These are phyloP conservation scores for Podaxis mareebaensis DNA, from an alignment of 768 basidiomycete genomes.

Conservation along the genomic window DNA sequence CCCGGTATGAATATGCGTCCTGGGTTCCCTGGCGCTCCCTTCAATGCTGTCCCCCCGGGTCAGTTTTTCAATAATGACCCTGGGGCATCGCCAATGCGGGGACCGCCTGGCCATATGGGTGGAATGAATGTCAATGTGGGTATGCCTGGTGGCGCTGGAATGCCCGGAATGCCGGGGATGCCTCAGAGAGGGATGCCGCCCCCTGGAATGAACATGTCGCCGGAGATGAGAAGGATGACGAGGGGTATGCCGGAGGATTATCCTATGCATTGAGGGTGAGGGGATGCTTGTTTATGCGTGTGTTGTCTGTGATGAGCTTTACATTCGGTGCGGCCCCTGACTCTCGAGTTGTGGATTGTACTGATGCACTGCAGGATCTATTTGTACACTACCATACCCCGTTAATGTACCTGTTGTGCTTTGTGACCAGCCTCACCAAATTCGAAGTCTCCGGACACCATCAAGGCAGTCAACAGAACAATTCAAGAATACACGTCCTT, in stretches of 20 bases:
- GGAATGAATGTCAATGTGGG: constrained; percentile 20
- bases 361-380: not conserved
- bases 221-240: constrained; percentile 28
- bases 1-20: constrained; percentile 24
- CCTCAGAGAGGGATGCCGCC: constrained; percentile 15
- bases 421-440: not conserved
- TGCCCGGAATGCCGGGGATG: constrained; percentile 30
- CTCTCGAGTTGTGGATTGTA: not conserved
- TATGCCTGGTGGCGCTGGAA: constrained; percentile 30
- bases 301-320: not conserved
- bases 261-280: constrained; percentile 25
- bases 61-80: constrained; percentile 21
- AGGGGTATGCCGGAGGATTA: constrained; percentile 33
- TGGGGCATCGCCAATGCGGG: constrained; percentile 15
- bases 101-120: constrained; percentile 21
- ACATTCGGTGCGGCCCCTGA: not conserved
- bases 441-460: too few species aligned
- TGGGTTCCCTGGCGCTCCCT: constrained; percentile 22
- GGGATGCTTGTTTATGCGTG: constrained; percentile 9
- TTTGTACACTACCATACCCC: constrained; percentile 5
- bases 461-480: too few species aligned
- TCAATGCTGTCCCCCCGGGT: constrained; percentile 22
- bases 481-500: too few species aligned
- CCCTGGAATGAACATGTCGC: constrained; percentile 25
- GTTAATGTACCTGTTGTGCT: not conserved